These are phyloP conservation scores for Crucihimalaya himalaica DNA, from an alignment of 345 rosid species.

Conservation along the genomic window DNA sequence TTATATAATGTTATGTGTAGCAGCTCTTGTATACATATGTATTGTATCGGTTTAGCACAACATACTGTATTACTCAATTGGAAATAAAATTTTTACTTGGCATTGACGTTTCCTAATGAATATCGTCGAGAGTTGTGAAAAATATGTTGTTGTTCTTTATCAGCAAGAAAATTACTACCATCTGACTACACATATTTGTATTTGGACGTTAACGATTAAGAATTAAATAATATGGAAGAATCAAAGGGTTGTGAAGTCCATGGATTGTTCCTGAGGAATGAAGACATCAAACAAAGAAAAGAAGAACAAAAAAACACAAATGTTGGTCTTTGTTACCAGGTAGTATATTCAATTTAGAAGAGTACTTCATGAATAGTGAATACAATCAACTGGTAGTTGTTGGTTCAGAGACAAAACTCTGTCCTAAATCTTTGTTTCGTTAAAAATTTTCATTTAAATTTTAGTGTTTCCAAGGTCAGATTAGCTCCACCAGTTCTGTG, in stretches of 20 bases:
- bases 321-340: too few species aligned
- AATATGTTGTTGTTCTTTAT: background rate
- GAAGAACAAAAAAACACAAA: too few species aligned
- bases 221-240: too few species aligned
- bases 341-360: too few species aligned
- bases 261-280: too few species aligned
- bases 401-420: background rate
- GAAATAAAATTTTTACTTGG: slow-evolving; percentile 9
- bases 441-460: background rate
- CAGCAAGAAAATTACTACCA: too few species aligned
- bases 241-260: too few species aligned
- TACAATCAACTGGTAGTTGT: too few species aligned
- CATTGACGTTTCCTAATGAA: background rate
- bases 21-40: slow-evolving; percentile 14
- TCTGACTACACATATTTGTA: too few species aligned
- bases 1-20: slow-evolving; percentile 5
- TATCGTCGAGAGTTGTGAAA: background rate
- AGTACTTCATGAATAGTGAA: too few species aligned
- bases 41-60: slow-evolving; percentile 4
- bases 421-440: background rate
- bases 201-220: too few species aligned
- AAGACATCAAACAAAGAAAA: too few species aligned
- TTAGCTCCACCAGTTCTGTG: background rate
- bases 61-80: slow-evolving; percentile 26
- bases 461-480: background rate